Conservation (phyloP, 352 stramenopile species). For the Phytophthora megakarya region DNA sequence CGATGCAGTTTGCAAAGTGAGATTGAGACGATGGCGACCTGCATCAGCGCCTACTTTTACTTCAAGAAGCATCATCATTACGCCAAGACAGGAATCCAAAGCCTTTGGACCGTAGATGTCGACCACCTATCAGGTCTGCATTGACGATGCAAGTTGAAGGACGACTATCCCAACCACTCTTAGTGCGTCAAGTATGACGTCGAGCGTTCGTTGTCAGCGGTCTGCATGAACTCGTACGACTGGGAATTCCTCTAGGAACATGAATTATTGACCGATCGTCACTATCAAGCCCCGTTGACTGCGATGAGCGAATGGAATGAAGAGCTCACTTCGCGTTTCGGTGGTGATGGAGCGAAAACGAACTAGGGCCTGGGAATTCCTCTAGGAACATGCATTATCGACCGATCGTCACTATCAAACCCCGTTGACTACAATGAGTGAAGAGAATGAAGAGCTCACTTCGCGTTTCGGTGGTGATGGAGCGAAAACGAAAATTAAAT, state of each 20-base stretch:
- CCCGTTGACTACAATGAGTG: not conserved
- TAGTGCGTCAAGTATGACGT: constrained; percentile 4
- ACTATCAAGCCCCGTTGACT: not conserved
- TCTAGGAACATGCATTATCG: too few species aligned
- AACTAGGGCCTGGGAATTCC: too few species aligned
- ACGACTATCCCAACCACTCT: constrained; percentile 5
- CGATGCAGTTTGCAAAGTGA: constrained; percentile 21
- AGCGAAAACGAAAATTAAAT: not conserved
- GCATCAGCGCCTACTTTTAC: not conserved
- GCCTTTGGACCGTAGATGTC: too few species aligned
- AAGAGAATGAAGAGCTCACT: constrained; percentile 5
- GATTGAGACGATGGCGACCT: not conserved
- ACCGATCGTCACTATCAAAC: too few species aligned
- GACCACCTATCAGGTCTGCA: too few species aligned
- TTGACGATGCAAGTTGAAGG: constrained; percentile 7
- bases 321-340: constrained; percentile 1
- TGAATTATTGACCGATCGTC: too few species aligned
- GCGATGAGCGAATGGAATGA: not conserved
- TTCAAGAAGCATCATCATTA: constrained; percentile 29
- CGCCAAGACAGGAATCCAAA: not conserved
- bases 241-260: too few species aligned
- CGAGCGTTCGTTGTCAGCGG: not conserved
- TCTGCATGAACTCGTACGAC: too few species aligned
- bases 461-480: not conserved
- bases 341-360: not conserved